Evolutionary conservation across 192 early-diverging fungal genomes (phyloP).

Genomic region (Rhizophagus sp.): DNA sequence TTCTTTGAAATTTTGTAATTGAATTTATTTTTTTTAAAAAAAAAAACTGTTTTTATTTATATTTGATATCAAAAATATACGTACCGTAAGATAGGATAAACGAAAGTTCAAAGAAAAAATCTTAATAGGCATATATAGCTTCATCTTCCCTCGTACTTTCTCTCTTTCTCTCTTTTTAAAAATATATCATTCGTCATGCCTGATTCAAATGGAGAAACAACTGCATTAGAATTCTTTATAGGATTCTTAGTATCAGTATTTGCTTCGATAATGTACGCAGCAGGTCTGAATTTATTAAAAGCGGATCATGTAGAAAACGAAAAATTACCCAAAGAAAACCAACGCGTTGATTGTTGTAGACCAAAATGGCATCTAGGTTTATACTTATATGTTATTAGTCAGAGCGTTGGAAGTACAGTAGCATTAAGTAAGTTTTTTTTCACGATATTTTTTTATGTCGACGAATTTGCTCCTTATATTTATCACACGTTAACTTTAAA

Average conservation of each 20-base stretch:
- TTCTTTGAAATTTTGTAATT: too few relatives aligned
- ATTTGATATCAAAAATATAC: too few relatives aligned
- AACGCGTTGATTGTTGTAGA: conserved; percentile 56
- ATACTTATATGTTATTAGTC: conserved; percentile 54
- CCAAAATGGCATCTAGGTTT: conserved; percentile 62
- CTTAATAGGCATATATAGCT: too few relatives aligned
- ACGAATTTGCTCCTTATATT: not conserved
- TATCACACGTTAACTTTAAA: not conserved
- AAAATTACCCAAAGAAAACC: conserved; percentile 34
- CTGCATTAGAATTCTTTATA: conserved; percentile 41
- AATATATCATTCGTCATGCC: not conserved
- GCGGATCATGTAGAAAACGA: conserved; percentile 57
- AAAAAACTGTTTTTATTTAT: too few relatives aligned
- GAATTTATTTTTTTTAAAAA: too few relatives aligned
- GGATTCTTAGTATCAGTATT: conserved; percentile 47
- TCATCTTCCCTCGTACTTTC: not conserved
- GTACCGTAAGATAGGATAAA: too few relatives aligned
- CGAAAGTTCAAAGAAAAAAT: too few relatives aligned
- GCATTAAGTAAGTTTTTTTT: conserved; percentile 53
- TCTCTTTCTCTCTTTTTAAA: not conserved
- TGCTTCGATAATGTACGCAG: conserved; percentile 52
- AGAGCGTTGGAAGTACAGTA: conserved; percentile 56
- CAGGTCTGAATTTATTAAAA: conserved; percentile 58
- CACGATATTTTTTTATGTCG: not conserved
- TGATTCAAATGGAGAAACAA: not conserved